These are phyloP conservation scores for Hanseniaspora pseudoguilliermondii DNA, from an alignment of 805 yeast species.

Conservation along the genomic window DNA sequence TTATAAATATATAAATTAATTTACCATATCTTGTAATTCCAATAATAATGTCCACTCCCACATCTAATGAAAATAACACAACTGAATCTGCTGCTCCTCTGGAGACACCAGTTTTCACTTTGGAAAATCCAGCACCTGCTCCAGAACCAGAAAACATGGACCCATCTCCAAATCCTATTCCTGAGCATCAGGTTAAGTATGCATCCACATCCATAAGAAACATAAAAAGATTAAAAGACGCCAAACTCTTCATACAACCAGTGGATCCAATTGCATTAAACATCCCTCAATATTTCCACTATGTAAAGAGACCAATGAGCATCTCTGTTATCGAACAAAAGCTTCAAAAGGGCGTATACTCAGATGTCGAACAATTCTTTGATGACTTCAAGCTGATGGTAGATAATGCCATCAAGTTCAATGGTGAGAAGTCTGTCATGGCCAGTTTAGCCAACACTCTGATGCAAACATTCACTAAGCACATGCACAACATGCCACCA, in stretches of 20 bases:
- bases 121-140: slow-evolving; percentile 67
- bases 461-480: slow-evolving; percentile 86
- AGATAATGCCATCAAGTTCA: slow-evolving; percentile 65
- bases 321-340: slow-evolving; percentile 80
- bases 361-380: slow-evolving; percentile 50
- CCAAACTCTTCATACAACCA: slow-evolving; percentile 77
- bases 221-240: slow-evolving; percentile 81
- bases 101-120: slow-evolving; percentile 9
- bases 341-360: slow-evolving; percentile 56
- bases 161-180: slow-evolving; percentile 54
- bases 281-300: slow-evolving; percentile 81
- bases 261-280: slow-evolving; percentile 81
- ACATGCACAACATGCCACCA: slow-evolving; percentile 82
- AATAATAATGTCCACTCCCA: not conserved
- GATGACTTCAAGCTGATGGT: slow-evolving; percentile 80
- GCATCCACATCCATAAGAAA: slow-evolving; percentile 71
- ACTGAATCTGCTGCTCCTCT: not conserved
- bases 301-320: slow-evolving; percentile 83
- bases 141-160: slow-evolving; percentile 61
- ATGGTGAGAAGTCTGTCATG: slow-evolving; percentile 72
- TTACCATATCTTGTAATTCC: not conserved
- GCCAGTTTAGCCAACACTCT: slow-evolving; percentile 85
- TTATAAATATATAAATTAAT: not conserved
- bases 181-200: slow-evolving; percentile 72
- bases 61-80: slow-evolving; percentile 6